Evolutionary conservation across 495 filamentous ascomycete genomes (phyloP).

Genomic region (Annulohypoxylon bovei): DNA sequence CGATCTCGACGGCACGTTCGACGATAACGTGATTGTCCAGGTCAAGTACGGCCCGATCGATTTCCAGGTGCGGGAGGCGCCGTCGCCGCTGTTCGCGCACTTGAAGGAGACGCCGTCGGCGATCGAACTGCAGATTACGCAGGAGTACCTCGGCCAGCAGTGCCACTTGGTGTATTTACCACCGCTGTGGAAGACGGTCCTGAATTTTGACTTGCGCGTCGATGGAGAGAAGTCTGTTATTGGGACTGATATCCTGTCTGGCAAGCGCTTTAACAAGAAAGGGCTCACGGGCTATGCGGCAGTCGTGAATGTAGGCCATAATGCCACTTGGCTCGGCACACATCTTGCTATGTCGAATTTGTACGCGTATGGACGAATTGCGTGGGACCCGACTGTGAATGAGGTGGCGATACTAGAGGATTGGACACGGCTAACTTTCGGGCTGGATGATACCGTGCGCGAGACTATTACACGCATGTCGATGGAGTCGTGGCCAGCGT

Average conservation of each 20-base stretch:
- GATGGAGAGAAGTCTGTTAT: constrained; percentile 61
- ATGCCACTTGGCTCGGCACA: constrained; percentile 73
- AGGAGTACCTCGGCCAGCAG: constrained; percentile 79
- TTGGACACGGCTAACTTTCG: constrained; percentile 75
- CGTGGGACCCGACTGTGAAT: constrained; percentile 67
- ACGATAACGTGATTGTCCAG: constrained; percentile 75
- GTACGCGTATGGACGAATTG: constrained; percentile 73
- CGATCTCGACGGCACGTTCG: constrained; percentile 70
- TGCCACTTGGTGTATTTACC: constrained; percentile 72
- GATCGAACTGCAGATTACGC: constrained; percentile 73
- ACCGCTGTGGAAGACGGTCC: constrained; percentile 72
- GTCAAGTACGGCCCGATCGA: constrained; percentile 81
- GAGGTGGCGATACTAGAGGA: constrained; percentile 63
- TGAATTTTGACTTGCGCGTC: constrained; percentile 73
- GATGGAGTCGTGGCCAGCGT: constrained; percentile 75
- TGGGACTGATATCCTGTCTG: constrained; percentile 67
- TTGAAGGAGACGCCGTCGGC: constrained; percentile 65
- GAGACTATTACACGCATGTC: constrained; percentile 70
- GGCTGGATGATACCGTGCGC: constrained; percentile 61
- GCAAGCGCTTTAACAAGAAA: constrained; percentile 65
- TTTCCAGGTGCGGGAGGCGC: constrained; percentile 77
- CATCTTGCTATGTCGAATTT: constrained; percentile 78
- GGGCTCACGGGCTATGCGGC: constrained; percentile 68
- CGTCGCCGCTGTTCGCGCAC: constrained; percentile 75
- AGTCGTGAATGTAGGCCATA: constrained; percentile 75